These are phyloP conservation scores for Malus hybrid DNA, from an alignment of 331 rosid genomes.

Conservation along the genomic window DNA sequence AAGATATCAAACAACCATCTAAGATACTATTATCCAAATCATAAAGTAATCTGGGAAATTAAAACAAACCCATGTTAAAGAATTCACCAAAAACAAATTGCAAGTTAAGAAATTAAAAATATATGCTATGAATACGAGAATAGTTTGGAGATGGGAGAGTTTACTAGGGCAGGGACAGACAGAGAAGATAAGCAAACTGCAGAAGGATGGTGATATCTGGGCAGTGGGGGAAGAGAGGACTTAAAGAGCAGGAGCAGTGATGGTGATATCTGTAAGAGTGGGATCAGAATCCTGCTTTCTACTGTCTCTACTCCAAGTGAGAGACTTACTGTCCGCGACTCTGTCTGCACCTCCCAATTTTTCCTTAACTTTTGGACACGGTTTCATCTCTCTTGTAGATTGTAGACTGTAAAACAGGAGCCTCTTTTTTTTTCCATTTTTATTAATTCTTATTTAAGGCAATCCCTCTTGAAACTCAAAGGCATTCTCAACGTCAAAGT, in stretches of 20 bases:
- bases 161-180: slow-evolving; percentile 13
- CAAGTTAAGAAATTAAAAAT: background rate
- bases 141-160: background rate
- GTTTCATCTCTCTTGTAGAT: too few species aligned
- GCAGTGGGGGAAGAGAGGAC: background rate
- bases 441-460: too few species aligned
- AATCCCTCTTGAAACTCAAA: too few species aligned
- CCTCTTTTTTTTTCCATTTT: too few species aligned
- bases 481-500: too few species aligned
- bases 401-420: too few species aligned
- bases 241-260: background rate
- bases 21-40: background rate
- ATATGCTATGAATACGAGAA: background rate
- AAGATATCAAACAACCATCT: background rate
- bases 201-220: background rate
- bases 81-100: background rate
- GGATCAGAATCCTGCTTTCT: too few species aligned
- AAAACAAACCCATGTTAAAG: background rate
- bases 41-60: background rate
- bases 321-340: too few species aligned
- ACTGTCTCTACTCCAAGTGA: too few species aligned
- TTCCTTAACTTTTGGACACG: too few species aligned
- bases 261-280: background rate
- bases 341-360: too few species aligned
- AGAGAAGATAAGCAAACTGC: background rate